Conservation (phyloP, 352 stramenopile genomes). For the Phytophthora parvispora region DNA sequence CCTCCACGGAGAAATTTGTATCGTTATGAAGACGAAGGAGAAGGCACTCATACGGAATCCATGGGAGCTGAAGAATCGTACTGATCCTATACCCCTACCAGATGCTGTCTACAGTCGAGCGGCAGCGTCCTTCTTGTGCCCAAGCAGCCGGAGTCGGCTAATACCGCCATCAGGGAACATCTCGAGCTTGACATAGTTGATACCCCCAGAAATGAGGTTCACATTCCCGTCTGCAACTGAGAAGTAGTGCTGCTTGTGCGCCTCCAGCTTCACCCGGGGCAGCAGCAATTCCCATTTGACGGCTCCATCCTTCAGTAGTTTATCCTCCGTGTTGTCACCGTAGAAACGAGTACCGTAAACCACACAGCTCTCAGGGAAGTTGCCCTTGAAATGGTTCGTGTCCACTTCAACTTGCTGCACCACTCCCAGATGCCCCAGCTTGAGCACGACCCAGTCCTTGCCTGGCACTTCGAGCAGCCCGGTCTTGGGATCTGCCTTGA, state of each 20-base stretch:
- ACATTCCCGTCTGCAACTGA: constrained; percentile 64
- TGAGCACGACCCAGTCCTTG: constrained; percentile 95
- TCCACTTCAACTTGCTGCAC: constrained; percentile 89
- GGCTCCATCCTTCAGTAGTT: constrained; percentile 40
- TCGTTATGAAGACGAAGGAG: constrained; percentile 10
- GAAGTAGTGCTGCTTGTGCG: constrained; percentile 92
- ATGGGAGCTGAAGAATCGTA: constrained; percentile 43
- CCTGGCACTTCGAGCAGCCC: constrained; percentile 75
- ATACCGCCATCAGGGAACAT: constrained; percentile 97
- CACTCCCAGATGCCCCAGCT: constrained; percentile 85
- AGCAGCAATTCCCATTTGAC: constrained; percentile 90
- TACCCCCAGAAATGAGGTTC: constrained; percentile 53
- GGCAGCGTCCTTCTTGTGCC: constrained; percentile 59
- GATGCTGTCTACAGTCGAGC: constrained; percentile 38
- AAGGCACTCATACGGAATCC: constrained; percentile 3
- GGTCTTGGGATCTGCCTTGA: constrained; percentile 53
- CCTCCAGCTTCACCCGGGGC: constrained; percentile 84
- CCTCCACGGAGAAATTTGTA: constrained; percentile 30
- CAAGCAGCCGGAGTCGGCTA: constrained; percentile 91
- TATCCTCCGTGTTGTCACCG: constrained; percentile 33
- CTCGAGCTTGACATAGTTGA: constrained; percentile 95
- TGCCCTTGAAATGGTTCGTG: constrained; percentile 97
- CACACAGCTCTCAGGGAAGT: constrained; percentile 94
- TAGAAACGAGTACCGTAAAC: constrained; percentile 80
- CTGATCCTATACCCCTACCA: constrained; percentile 7